phyloP scores from a whole-genome alignment of 495 filamentous ascomycete species.

The Ramalina intermedia region DNA sequence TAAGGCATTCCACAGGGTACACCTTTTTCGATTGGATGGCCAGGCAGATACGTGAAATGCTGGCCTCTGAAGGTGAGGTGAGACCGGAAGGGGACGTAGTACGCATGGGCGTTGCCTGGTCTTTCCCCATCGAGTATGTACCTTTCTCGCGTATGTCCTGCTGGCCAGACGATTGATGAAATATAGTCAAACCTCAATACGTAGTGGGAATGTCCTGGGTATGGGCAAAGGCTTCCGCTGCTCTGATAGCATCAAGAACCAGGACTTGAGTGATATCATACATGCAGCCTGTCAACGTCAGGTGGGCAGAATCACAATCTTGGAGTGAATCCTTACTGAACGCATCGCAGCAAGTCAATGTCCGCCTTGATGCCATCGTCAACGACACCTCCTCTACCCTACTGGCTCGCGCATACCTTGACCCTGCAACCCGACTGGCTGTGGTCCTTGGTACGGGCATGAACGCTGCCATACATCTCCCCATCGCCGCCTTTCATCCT shows the following conservation, averaged over 20 bases:
- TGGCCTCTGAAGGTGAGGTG: constrained; percentile 16
- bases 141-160: neutral
- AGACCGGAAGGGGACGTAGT: constrained; percentile 25
- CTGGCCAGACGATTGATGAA: constrained; percentile 1
- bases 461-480: constrained; percentile 66
- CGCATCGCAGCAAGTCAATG: constrained; percentile 23
- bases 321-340: neutral
- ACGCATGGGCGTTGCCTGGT: constrained; percentile 52
- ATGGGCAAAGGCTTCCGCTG: constrained; percentile 59
- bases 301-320: constrained; percentile 11
- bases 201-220: constrained; percentile 39
- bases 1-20: constrained; percentile 38
- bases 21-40: constrained; percentile 61
- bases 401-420: constrained; percentile 60
- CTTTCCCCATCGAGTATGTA: constrained; percentile 50
- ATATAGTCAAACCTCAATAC: constrained; percentile 38
- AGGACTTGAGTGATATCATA: constrained; percentile 45
- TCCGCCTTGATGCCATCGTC: constrained; percentile 55
- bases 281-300: constrained; percentile 37
- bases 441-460: constrained; percentile 77
- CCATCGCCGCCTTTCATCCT: constrained; percentile 45
- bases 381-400: constrained; percentile 78
- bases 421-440: constrained; percentile 50
- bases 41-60: constrained; percentile 37
- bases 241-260: constrained; percentile 39